Evolutionary conservation across 495 filamentous ascomycete species (phyloP).

Genomic region (Cudoniella acicularis): DNA sequence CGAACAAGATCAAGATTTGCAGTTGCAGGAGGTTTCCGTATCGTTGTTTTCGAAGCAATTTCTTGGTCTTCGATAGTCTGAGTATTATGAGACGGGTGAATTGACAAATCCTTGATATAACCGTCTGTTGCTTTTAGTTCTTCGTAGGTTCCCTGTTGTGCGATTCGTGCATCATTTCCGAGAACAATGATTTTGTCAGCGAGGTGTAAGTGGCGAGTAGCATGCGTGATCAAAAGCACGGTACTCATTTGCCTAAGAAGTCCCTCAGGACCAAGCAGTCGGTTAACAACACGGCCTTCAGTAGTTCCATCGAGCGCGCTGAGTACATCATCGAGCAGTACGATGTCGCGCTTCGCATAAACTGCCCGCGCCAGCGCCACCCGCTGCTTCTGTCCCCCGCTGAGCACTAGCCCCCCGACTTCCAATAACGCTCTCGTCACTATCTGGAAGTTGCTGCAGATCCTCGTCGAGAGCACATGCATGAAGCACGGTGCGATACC

Average conservation of each 20-base stretch:
- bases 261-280: neutral
- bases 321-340: slow-evolving; percentile 23
- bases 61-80: too few relatives aligned
- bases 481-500: slow-evolving; percentile 31
- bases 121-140: slow-evolving; percentile 7
- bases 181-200: slow-evolving; percentile 15
- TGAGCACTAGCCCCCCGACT: slow-evolving; percentile 53
- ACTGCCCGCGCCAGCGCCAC: slow-evolving; percentile 34
- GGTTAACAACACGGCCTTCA: neutral
- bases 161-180: slow-evolving; percentile 1
- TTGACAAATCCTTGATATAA: too few relatives aligned
- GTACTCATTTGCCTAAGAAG: neutral
- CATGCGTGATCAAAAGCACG: slow-evolving; percentile 11
- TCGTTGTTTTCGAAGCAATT: too few relatives aligned
- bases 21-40: too few relatives aligned
- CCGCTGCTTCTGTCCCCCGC: slow-evolving; percentile 56
- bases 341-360: slow-evolving; percentile 9
- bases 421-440: slow-evolving; percentile 50
- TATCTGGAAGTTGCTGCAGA: slow-evolving; percentile 42
- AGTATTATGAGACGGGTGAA: too few relatives aligned
- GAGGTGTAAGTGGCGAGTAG: slow-evolving; percentile 5
- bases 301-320: slow-evolving; percentile 17
- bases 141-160: slow-evolving; percentile 9
- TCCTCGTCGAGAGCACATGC: slow-evolving; percentile 32
- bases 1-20: too few relatives aligned